These are phyloP conservation scores for Blastocystis sp. DNA, from an alignment of 352 stramenopile species.

Conservation along the genomic window DNA sequence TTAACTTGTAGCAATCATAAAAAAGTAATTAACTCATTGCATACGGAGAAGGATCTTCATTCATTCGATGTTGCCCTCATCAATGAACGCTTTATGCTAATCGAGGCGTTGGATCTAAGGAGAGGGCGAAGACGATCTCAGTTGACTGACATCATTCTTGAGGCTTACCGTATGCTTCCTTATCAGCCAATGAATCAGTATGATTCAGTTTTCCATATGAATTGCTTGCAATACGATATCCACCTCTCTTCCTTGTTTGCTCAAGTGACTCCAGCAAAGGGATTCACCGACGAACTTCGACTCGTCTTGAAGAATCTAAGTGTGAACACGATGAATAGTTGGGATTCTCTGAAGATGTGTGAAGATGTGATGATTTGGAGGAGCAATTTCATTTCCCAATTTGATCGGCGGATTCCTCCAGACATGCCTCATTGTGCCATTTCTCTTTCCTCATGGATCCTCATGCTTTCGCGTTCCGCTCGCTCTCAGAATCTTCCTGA, in stretches of 20 bases:
- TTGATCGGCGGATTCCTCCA: background rate
- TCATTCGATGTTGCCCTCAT: background rate
- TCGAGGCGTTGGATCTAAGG: background rate
- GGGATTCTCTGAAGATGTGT: constrained; percentile 25
- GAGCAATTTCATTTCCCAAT: background rate
- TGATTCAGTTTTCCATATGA: background rate
- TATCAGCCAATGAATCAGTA: background rate
- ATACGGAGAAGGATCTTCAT: background rate
- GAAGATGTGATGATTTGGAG: constrained; percentile 30
- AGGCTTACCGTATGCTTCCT: background rate
- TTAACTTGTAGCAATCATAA: background rate
- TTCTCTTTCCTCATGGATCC: background rate
- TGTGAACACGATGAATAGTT: background rate
- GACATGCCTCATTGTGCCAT: background rate
- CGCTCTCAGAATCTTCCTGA: background rate
- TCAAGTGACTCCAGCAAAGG: background rate
- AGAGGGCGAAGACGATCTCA: background rate
- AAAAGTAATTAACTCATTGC: background rate
- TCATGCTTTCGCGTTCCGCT: background rate
- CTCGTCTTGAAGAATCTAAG: background rate
- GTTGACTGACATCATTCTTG: background rate
- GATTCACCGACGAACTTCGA: background rate
- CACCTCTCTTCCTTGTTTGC: background rate
- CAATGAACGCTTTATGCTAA: background rate
- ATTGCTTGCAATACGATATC: background rate